Percentiles rank a stretch among this genome's conserved stretches.
These are phyloP conservation scores for Colletotrichum chlorophyti DNA, from an alignment of 2,329 filamentous ascomycete species.

Conservation along the genomic window DNA sequence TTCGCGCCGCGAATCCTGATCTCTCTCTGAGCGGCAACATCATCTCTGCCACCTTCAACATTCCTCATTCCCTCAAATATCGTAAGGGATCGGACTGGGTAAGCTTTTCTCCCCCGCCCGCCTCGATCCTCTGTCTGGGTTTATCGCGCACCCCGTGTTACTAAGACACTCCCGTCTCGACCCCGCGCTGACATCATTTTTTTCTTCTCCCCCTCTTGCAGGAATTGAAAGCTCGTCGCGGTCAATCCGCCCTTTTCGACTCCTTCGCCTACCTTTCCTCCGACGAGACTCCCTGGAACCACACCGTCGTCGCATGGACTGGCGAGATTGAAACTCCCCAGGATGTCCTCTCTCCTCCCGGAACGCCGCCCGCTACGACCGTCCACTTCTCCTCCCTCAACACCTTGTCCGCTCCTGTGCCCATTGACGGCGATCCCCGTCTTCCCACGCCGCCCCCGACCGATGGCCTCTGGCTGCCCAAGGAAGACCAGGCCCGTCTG, in stretches of 20 bases:
- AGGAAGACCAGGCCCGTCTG: slow-evolving; percentile 73
- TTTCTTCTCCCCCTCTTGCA: no score
- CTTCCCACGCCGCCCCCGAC: slow-evolving; percentile 62
- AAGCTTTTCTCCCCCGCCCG: slow-evolving; percentile 37
- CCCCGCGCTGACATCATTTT: slow-evolving; percentile 22
- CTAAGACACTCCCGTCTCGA: neutral
- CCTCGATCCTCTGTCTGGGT: slow-evolving; percentile 11
- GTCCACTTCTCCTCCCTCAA: slow-evolving; percentile 66
- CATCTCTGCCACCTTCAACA: slow-evolving; percentile 70
- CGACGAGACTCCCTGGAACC: slow-evolving; percentile 84
- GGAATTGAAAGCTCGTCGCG: slow-evolving; percentile 79
- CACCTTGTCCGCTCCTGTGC: slow-evolving; percentile 80
- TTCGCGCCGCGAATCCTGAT: slow-evolving; percentile 62
- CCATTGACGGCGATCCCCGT: slow-evolving; percentile 68
- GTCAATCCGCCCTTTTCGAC: slow-evolving; percentile 91
- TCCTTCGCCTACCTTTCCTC: slow-evolving; percentile 89
- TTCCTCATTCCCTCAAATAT: slow-evolving; percentile 66
- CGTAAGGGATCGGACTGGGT: slow-evolving; percentile 68
- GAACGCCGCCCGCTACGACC: slow-evolving; percentile 56
- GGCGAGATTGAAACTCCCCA: slow-evolving; percentile 74
- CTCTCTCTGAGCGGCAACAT: slow-evolving; percentile 68
- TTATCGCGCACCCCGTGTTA: neutral
- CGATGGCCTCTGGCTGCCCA: slow-evolving; percentile 75
- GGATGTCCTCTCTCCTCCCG: slow-evolving; percentile 53
- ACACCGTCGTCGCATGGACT: slow-evolving; percentile 93